phyloP scores from a whole-genome alignment of 306 rosid genomes.

The Comarum palustre region DNA sequence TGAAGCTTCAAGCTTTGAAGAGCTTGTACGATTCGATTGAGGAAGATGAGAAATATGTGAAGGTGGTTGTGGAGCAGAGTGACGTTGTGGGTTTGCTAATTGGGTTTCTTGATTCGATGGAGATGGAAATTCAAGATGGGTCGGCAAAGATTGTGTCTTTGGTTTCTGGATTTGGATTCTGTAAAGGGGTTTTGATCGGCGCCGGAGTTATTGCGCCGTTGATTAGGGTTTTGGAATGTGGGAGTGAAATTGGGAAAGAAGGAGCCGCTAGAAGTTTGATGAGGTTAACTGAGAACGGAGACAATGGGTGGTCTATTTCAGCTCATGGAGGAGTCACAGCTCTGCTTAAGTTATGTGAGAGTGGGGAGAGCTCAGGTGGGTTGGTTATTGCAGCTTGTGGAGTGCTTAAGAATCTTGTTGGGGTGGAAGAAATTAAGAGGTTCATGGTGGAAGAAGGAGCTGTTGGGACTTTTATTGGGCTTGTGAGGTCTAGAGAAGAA shows the following conservation, averaged over 20 bases:
- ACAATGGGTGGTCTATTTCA: constrained; percentile 84
- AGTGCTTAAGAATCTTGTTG: constrained; percentile 61
- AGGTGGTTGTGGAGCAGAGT: constrained; percentile 46
- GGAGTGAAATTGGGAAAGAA: constrained; percentile 50
- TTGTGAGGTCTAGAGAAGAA: constrained; percentile 56
- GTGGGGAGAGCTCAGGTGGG: constrained; percentile 38
- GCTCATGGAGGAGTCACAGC: constrained; percentile 87
- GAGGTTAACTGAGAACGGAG: constrained; percentile 71
- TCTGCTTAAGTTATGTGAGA: constrained; percentile 55
- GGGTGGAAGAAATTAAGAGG: constrained; percentile 75
- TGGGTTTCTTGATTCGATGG: constrained; percentile 53
- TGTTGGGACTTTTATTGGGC: constrained; percentile 47
- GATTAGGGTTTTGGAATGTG: constrained; percentile 70
- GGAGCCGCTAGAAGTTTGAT: constrained; percentile 51
- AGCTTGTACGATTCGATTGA: constrained; percentile 43
- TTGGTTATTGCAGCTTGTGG: constrained; percentile 68
- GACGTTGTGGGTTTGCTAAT: constrained; percentile 50
- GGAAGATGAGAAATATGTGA: constrained; percentile 74
- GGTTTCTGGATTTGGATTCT: constrained; percentile 52
- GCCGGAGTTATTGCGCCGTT: constrained; percentile 62
- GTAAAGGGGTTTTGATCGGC: constrained; percentile 43
- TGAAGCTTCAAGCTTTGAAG: constrained; percentile 61
- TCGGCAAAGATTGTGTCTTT: constrained; percentile 52
- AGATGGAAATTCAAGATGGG: constrained; percentile 57
- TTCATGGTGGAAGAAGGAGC: constrained; percentile 80